These are phyloP conservation scores for Delphinella strobiligena DNA, from an alignment of 2,329 filamentous ascomycete genomes.

Conservation along the genomic window DNA sequence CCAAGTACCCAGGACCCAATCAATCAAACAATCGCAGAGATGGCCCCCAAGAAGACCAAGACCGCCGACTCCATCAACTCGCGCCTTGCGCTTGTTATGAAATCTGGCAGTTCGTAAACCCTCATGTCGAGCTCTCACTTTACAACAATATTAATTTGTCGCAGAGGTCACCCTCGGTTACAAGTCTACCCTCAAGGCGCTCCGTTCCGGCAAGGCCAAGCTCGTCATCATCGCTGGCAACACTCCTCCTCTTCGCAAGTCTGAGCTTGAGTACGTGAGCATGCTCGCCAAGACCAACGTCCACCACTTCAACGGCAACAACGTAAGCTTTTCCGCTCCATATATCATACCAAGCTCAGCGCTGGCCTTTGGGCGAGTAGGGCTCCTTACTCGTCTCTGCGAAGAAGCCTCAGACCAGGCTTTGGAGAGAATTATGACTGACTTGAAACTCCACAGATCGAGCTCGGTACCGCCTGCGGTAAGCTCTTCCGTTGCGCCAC, in stretches of 20 bases:
- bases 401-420: conserved; percentile 35
- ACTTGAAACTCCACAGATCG: conserved; percentile 66
- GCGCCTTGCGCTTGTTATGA: conserved; percentile 58
- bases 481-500: conserved; percentile 98
- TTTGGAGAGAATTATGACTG: conserved; percentile 67
- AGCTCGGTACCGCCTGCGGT: conserved; percentile 95
- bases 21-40: too few relatives aligned
- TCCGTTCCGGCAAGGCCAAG: conserved; percentile 96
- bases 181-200: conserved; percentile 80
- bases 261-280: conserved; percentile 69
- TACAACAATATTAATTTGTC: conserved; percentile 19
- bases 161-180: conserved; percentile 71
- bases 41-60: conserved; percentile 57
- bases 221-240: conserved; percentile 92
- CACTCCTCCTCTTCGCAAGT: conserved; percentile 95
- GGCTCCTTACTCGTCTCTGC: conserved; percentile 25
- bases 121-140: conserved; percentile 1
- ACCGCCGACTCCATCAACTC: conserved; percentile 69
- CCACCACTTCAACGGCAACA: conserved; percentile 97
- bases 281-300: conserved; percentile 90
- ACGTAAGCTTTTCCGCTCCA: too few relatives aligned
- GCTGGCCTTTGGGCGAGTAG: conserved; percentile 8
- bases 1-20: too few relatives aligned
- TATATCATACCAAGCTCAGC: conserved; percentile 7
- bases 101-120: conserved; percentile 43